Evolutionary conservation across 1,284 basidiomycete species (phyloP).

Genomic region (Irpex lacteus): DNA sequence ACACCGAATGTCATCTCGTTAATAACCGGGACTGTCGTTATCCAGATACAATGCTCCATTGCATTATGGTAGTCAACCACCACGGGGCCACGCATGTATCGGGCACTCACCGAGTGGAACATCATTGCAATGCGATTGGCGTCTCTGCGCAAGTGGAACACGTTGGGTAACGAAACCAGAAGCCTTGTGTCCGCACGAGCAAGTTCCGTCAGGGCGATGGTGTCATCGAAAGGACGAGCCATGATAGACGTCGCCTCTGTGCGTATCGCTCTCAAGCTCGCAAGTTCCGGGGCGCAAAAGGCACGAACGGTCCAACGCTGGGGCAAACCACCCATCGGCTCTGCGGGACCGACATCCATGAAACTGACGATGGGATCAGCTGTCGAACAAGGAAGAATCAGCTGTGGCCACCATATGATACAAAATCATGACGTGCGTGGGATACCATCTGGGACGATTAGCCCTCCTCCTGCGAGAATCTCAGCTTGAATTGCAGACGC

Average conservation of each 20-base stretch:
- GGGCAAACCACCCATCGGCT: background rate
- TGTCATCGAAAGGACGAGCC: background rate
- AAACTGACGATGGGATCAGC: conserved; percentile 13
- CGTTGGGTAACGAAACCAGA: background rate
- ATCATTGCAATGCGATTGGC: background rate
- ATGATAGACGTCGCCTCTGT: background rate
- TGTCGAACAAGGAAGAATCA: conserved; percentile 5
- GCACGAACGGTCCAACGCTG: background rate
- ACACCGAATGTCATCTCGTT: conserved; percentile 10
- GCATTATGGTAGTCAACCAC: background rate
- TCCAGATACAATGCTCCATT: background rate
- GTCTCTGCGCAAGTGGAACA: background rate
- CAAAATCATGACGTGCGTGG: conserved; percentile 13
- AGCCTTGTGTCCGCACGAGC: background rate
- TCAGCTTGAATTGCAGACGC: background rate
- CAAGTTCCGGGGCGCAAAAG: background rate
- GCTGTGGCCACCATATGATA: conserved; percentile 11
- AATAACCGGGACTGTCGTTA: conserved; percentile 8
- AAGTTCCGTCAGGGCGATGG: background rate
- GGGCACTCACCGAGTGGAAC: background rate
- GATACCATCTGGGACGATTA: conserved; percentile 7
- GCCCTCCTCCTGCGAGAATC: conserved; percentile 1
- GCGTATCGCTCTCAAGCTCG: background rate
- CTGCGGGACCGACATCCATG: conserved; percentile 2
- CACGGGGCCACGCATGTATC: background rate